These are phyloP conservation scores for Podila clonocystis DNA, from an alignment of 192 early-diverging fungal genomes.

Conservation along the genomic window DNA sequence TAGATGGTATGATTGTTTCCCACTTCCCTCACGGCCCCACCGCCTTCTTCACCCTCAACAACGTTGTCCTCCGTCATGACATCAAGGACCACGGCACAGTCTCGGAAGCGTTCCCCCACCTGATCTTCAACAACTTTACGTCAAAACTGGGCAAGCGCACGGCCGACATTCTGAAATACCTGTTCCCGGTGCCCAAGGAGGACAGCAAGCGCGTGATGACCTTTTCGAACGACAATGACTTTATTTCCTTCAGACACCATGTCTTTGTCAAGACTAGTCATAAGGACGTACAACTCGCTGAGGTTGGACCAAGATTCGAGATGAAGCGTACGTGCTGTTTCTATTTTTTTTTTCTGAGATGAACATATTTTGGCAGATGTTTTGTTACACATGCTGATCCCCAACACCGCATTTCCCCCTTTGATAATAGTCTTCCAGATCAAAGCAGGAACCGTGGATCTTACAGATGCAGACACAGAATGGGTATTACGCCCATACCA, in stretches of 20 bases:
- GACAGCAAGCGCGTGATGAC: constrained; percentile 98
- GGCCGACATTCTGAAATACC: constrained; percentile 84
- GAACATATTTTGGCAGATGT: neutral
- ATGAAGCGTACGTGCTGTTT: constrained; percentile 84
- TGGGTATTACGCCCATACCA: constrained; percentile 96
- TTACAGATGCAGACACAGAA: constrained; percentile 95
- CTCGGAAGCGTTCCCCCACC: constrained; percentile 96
- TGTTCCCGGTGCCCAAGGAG: constrained; percentile 98
- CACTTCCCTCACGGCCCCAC: constrained; percentile 99
- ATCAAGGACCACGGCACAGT: constrained; percentile 96
- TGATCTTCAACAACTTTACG: constrained; percentile 96
- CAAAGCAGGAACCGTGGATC: constrained; percentile 93
- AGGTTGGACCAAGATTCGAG: constrained; percentile 98
- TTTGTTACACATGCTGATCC: neutral
- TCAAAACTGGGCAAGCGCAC: constrained; percentile 87
- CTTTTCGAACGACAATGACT: constrained; percentile 96
- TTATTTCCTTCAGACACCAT: constrained; percentile 97
- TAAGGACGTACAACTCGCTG: constrained; percentile 92
- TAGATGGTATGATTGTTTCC: constrained; percentile 91
- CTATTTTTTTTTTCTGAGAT: neutral
- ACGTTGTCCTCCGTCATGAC: constrained; percentile 97
- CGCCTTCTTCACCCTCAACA: constrained; percentile 96
- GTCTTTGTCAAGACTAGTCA: constrained; percentile 91
- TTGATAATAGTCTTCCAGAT: constrained; percentile 86
- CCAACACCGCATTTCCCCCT: neutral